Conservation (phyloP, 306 rosid genomes). For the Castanea crenata region DNA sequence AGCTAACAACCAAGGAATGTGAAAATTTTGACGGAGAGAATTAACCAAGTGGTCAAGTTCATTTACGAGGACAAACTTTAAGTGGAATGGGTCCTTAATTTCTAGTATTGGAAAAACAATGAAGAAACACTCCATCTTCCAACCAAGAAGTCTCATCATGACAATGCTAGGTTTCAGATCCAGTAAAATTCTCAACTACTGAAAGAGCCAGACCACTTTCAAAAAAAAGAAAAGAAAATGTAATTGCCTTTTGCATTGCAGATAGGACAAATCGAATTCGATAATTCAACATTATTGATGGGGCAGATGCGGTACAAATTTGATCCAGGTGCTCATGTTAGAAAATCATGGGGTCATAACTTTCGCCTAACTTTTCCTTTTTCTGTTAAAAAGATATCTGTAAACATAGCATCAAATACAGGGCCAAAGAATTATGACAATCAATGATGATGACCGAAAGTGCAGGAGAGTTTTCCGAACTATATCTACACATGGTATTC, state of each 20-base stretch:
- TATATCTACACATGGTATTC: not conserved
- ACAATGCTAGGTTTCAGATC: slow-evolving; percentile 14
- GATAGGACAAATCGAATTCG: slow-evolving; percentile 31
- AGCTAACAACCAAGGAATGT: not conserved
- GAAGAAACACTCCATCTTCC: not conserved
- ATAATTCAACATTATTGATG: slow-evolving; percentile 35
- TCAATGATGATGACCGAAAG: not conserved
- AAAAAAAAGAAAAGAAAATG: not conserved
- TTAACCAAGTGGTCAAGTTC: not conserved
- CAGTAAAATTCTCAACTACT: slow-evolving; percentile 14
- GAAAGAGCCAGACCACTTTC: not conserved
- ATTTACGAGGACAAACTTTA: not conserved
- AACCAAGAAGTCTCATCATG: slow-evolving; percentile 8
- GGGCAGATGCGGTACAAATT: slow-evolving; percentile 24
- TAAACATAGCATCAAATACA: not conserved
- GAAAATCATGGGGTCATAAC: not conserved
- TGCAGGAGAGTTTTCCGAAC: not conserved
- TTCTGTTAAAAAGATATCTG: not conserved
- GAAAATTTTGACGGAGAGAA: not conserved
- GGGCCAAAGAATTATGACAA: not conserved
- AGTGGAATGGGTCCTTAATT: slow-evolving; percentile 2
- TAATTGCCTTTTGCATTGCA: not conserved
- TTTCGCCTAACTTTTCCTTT: not conserved
- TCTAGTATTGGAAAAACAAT: not conserved
- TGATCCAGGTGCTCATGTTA: slow-evolving; percentile 20